A percentile compares a stretch with the other conserved stretches of the same genome.
These are phyloP conservation scores for Quercus mongolica DNA, from an alignment of 306 rosid genomes.

Conservation along the genomic window DNA sequence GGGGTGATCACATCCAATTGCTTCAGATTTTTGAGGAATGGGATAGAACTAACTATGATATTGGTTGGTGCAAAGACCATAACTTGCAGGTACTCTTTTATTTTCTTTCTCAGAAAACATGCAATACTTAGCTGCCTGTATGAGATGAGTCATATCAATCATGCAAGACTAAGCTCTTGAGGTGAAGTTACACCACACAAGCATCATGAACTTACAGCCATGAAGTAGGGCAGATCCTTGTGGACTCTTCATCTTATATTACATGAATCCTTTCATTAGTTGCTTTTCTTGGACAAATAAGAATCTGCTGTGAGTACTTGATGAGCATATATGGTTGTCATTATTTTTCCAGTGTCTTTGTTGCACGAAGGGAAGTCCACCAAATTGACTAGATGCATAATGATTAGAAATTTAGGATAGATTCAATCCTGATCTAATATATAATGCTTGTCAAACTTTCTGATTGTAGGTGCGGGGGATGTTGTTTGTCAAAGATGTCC, in stretches of 20 bases:
- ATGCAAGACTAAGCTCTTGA: constrained; percentile 13
- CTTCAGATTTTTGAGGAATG: constrained; percentile 79
- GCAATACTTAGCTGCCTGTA: neutral
- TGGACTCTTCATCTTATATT: neutral
- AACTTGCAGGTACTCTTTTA: constrained; percentile 67
- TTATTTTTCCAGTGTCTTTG: constrained; percentile 1
- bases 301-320: constrained; percentile 12
- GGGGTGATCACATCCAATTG: constrained; percentile 93
- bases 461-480: constrained; percentile 86
- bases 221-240: neutral
- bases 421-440: constrained; percentile 6
- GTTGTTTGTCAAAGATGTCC: constrained; percentile 84
- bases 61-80: constrained; percentile 84
- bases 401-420: neutral
- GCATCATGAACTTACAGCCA: neutral
- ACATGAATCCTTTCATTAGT: constrained; percentile 12
- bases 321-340: constrained; percentile 14
- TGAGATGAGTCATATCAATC: neutral
- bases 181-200: constrained; percentile 12
- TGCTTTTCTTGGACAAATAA: constrained; percentile 9
- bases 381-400: constrained; percentile 7
- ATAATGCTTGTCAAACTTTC: constrained; percentile 17
- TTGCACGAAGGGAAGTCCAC: constrained; percentile 5
- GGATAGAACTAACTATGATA: constrained; percentile 66
- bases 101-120: constrained; percentile 3